Evolutionary conservation across 768 basidiomycete genomes (phyloP).

Genomic region (Tylopilus subfusipes): DNA sequence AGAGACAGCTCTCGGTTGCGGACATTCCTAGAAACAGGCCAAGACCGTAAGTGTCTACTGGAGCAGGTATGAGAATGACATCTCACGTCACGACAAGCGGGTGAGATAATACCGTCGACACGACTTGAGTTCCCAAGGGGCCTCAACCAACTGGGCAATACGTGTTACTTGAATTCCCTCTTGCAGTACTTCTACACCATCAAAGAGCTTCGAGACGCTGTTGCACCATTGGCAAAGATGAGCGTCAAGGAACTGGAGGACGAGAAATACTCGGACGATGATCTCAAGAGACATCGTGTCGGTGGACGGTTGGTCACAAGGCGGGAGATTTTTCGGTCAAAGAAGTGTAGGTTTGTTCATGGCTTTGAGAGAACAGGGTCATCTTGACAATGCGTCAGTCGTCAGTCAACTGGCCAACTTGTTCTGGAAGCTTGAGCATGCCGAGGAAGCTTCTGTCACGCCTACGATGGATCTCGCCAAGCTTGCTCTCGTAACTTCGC

Average conservation of each 20-base stretch:
- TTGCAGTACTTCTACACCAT: slow-evolving; percentile 94
- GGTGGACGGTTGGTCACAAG: slow-evolving; percentile 81
- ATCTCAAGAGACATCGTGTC: slow-evolving; percentile 78
- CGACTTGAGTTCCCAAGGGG: slow-evolving; percentile 76
- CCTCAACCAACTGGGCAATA: slow-evolving; percentile 85
- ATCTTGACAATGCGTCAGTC: slow-evolving; percentile 45
- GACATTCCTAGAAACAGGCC: slow-evolving; percentile 60
- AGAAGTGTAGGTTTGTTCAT: slow-evolving; percentile 59
- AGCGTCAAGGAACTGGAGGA: slow-evolving; percentile 57
- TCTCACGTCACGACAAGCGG: slow-evolving; percentile 44
- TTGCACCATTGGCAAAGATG: slow-evolving; percentile 54
- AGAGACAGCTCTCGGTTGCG: slow-evolving; percentile 70
- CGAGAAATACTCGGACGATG: slow-evolving; percentile 75
- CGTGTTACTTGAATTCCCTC: slow-evolving; percentile 81
- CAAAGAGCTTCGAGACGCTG: slow-evolving; percentile 77
- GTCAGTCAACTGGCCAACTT: slow-evolving; percentile 75
- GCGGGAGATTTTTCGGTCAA: slow-evolving; percentile 78
- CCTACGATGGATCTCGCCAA: slow-evolving; percentile 87
- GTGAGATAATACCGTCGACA: slow-evolving; percentile 51
- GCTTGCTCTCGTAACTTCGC: slow-evolving; percentile 83
- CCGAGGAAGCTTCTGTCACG: slow-evolving; percentile 64
- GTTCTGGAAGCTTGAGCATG: slow-evolving; percentile 72
- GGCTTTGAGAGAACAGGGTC: not conserved
- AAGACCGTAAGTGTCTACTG: slow-evolving; percentile 62
- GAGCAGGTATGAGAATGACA: not conserved